A percentile compares a stretch with the other conserved stretches of the same genome.
Conservation (phyloP, 2,329 filamentous ascomycete genomes). For the Delphinella strobiligena region DNA sequence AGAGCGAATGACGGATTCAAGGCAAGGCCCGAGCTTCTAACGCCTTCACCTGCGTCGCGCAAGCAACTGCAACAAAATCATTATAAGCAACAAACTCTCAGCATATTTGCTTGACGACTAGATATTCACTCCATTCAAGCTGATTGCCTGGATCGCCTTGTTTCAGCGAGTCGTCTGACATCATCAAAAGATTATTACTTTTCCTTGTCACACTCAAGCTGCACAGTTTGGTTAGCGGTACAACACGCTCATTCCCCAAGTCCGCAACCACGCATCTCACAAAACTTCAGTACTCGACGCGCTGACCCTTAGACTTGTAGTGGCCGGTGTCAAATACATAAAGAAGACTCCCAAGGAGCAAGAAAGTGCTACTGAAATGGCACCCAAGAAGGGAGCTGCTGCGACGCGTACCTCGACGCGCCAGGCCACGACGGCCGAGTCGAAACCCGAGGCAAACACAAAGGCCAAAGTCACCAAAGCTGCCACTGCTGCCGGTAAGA, state of each 20-base stretch:
- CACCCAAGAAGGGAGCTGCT: conserved; percentile 12
- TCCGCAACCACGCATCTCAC: conserved; percentile 1
- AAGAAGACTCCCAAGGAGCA: conserved; percentile 14
- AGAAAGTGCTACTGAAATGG: conserved; percentile 9
- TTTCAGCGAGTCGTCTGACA: neutral
- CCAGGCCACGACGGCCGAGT: conserved; percentile 8
- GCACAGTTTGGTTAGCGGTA: neutral
- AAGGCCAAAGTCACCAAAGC: conserved; percentile 18
- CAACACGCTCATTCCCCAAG: neutral
- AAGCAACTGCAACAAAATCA: too few species aligned
- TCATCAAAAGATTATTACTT: neutral
- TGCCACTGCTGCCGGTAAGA: conserved; percentile 19
- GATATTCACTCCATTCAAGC: too few species aligned
- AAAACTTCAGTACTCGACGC: conserved; percentile 1
- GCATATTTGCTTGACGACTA: too few species aligned
- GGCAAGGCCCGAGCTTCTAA: too few species aligned
- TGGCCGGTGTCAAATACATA: conserved; percentile 20
- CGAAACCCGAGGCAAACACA: conserved; percentile 17
- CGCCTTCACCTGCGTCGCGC: too few species aligned
- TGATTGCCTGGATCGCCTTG: neutral
- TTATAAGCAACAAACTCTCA: too few species aligned
- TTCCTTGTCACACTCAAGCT: neutral
- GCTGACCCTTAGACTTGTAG: conserved; percentile 5
- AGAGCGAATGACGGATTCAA: too few species aligned
- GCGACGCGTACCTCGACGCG: conserved; percentile 8